Percentiles rank a stretch among this genome's conserved stretches.
These are phyloP conservation scores for Tephrocybe sp. DNA, from an alignment of 768 basidiomycete species.

Conservation along the genomic window DNA sequence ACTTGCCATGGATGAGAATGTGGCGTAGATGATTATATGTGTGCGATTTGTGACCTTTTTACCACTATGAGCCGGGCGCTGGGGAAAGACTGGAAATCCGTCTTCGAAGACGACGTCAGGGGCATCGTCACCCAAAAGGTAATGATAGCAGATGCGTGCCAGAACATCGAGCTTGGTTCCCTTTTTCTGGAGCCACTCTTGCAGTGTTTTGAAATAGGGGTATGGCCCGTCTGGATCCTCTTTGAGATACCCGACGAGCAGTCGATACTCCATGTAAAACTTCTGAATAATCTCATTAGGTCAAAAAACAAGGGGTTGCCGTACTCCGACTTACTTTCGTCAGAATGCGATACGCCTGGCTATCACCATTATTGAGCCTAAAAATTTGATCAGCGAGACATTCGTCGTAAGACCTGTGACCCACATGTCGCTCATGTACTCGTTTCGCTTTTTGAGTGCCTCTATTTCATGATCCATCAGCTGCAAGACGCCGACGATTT, in stretches of 20 bases:
- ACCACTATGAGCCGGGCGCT: no score
- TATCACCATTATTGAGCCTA: no score
- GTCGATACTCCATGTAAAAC: conserved; percentile 19
- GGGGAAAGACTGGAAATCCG: conserved; percentile 15
- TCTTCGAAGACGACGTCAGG: conserved; percentile 16
- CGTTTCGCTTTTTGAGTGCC: not conserved
- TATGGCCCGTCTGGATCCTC: not conserved
- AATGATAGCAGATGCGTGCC: conserved; percentile 2
- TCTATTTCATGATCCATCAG: not conserved
- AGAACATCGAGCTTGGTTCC: conserved; percentile 19
- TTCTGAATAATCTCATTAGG: no score
- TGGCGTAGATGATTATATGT: not conserved
- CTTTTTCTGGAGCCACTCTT: conserved; percentile 14
- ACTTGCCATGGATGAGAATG: conserved; percentile 18
- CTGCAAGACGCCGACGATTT: not conserved
- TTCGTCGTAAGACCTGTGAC: not conserved
- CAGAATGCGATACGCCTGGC: no score
- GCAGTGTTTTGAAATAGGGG: conserved; percentile 10
- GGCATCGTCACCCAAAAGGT: conserved; percentile 17
- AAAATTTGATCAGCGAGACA: no score
- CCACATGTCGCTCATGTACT: not conserved
- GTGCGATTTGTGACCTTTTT: not conserved
- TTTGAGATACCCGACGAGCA: conserved; percentile 9
- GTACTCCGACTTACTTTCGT: no score
- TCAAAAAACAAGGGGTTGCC: no score